Evolutionary conservation across 768 basidiomycete genomes (phyloP), one percentile per base, ranked within the genome.

Genomic region (Hygrophorus pudorinus): DNA sequence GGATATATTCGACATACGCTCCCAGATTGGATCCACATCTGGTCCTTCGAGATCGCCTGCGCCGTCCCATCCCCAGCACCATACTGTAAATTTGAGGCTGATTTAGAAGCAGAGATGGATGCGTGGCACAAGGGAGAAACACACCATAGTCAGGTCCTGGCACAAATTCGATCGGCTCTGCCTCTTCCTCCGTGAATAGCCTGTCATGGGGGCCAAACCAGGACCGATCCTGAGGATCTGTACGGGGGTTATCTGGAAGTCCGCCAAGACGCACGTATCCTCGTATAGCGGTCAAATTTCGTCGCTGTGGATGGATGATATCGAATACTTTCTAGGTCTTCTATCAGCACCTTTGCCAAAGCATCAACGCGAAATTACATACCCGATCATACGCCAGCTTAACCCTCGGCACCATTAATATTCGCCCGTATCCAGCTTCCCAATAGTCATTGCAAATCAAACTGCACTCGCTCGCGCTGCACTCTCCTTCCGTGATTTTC

Each of bases 11-110:
- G 85, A 66, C 80, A 85, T 83, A 28, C 61, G 58, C 61, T 97
- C 94, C 94, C 94, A 99, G 43, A 99, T 85, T 5, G 94, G 94
- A 54, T 98, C 94, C 5, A 99, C 89, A 56, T 98, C 93, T 0
- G 94, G 94, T 34, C 93, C 94, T 51, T 97, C 94, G 17, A 99
- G 75, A 58, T 99, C 94, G 14, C 94, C 94, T 2, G 94, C 94
- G 11, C 94, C 94, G 56, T 99, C 94, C 94, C 94, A 99, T 14
- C 94, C 94, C 94, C 94, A 97, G 59, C 94, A 98, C 94, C 94
- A 97, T 10, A 98, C 94, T 96, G 56, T 32, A 38, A 48, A 29
- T 8, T 10, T 21, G 11, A 43, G 17, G 17, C 20, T 33, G 11
- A 38, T 12, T 17, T 12, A 32, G 13, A 8, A 21, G 3, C 24